phyloP scores from a whole-genome alignment of 306 rosid genomes.

The Prosopis cineraria region DNA sequence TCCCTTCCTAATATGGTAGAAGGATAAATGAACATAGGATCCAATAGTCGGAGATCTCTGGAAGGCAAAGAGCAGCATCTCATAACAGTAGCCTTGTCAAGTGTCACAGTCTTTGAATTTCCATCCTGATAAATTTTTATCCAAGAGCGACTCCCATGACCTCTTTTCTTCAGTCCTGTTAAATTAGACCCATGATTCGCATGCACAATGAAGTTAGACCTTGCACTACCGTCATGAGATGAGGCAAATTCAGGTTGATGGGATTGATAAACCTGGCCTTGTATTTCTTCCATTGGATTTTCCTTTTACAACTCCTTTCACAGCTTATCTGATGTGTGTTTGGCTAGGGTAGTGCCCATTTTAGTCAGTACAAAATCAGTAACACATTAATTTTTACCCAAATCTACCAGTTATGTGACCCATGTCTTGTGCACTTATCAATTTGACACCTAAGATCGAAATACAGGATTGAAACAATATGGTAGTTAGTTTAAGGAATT shows the following conservation, averaged over 20 bases:
- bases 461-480: slow-evolving; percentile 5
- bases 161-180: slow-evolving; percentile 77
- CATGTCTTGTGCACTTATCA: slow-evolving; percentile 21
- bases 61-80: slow-evolving; percentile 86
- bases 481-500: slow-evolving; percentile 1
- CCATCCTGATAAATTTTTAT: slow-evolving; percentile 75
- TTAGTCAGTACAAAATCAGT: slow-evolving; percentile 17
- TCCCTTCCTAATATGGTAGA: slow-evolving; percentile 86
- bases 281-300: slow-evolving; percentile 55
- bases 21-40: slow-evolving; percentile 91
- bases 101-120: slow-evolving; percentile 59
- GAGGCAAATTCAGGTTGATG: slow-evolving; percentile 39
- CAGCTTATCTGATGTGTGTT: slow-evolving; percentile 18
- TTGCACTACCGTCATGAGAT: slow-evolving; percentile 33
- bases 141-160: slow-evolving; percentile 97
- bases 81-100: slow-evolving; percentile 95
- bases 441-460: slow-evolving; percentile 29
- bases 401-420: slow-evolving; percentile 18
- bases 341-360: slow-evolving; percentile 16
- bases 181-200: slow-evolving; percentile 47
- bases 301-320: slow-evolving; percentile 26
- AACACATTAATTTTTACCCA: slow-evolving; percentile 22
- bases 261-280: slow-evolving; percentile 36
- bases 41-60: slow-evolving; percentile 91
- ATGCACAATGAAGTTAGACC: slow-evolving; percentile 39